Conservation (phyloP, 148 eudicot species). For the Arbutus unedo region DNA sequence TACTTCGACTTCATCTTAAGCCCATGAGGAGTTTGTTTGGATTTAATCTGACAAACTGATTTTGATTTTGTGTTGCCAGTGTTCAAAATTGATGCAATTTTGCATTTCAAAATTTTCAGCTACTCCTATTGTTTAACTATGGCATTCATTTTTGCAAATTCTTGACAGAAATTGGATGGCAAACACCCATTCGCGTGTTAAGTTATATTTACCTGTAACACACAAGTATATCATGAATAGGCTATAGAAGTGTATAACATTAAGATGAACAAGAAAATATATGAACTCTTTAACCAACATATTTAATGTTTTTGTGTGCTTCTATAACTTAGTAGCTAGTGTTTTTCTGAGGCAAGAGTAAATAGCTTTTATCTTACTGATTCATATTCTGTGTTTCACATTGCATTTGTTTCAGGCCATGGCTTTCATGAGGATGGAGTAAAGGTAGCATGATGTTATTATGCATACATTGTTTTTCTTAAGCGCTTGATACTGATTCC, state of each 20-base stretch:
- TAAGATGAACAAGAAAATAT: background rate
- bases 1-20: background rate
- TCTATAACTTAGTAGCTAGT: background rate
- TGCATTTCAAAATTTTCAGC: background rate
- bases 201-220: background rate
- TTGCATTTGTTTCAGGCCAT: slow-evolving; percentile 58
- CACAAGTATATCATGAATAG: background rate
- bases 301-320: background rate
- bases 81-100: background rate
- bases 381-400: background rate
- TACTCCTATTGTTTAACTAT: background rate
- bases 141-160: background rate
- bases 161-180: background rate
- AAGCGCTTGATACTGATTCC: background rate
- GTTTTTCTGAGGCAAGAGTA: background rate
- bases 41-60: background rate
- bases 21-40: background rate
- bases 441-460: slow-evolving; percentile 48
- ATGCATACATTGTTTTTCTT: background rate
- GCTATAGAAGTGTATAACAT: background rate
- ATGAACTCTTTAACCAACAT: background rate
- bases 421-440: slow-evolving; percentile 96
- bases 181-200: background rate
- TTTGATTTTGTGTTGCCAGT: background rate
- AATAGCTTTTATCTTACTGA: background rate